These are phyloP conservation scores for Aspergillus heteromorphus DNA, from an alignment of 495 filamentous ascomycete genomes.

Conservation along the genomic window DNA sequence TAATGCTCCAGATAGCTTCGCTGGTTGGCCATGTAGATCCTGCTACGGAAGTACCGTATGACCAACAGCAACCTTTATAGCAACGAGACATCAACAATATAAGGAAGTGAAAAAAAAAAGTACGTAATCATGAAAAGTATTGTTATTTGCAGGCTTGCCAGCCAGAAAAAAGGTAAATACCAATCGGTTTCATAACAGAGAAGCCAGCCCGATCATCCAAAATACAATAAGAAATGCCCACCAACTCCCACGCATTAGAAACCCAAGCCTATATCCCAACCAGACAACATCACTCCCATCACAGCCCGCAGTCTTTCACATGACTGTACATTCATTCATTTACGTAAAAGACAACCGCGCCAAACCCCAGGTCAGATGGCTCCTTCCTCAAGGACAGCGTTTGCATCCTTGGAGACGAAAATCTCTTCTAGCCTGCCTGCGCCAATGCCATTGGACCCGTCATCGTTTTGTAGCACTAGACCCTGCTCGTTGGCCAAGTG, in stretches of 20 bases:
- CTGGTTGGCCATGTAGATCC: background rate
- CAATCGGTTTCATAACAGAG: background rate
- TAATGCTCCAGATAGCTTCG: too few species aligned
- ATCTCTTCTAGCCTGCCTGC: conserved; percentile 38
- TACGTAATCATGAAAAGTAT: background rate
- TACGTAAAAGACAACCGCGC: background rate
- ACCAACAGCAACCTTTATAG: too few species aligned
- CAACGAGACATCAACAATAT: too few species aligned
- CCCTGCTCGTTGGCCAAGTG: conserved; percentile 98
- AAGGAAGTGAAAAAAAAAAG: too few species aligned
- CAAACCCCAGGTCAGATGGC: conserved; percentile 18
- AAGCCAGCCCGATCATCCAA: background rate
- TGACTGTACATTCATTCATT: conserved; percentile 22
- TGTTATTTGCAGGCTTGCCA: background rate
- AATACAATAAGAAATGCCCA: background rate
- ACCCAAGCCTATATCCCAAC: conserved; percentile 3
- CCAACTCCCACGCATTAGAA: conserved; percentile 28
- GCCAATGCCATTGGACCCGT: conserved; percentile 22
- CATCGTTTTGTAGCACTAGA: conserved; percentile 56
- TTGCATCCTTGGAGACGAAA: conserved; percentile 34
- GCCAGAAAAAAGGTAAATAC: background rate
- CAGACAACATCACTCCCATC: conserved; percentile 12
- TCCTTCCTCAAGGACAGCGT: conserved; percentile 38
- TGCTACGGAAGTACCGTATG: too few species aligned
- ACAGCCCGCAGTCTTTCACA: conserved; percentile 7